phyloP scores from a whole-genome alignment of 768 basidiomycete species.

The Pleurotus citrinopileatus region DNA sequence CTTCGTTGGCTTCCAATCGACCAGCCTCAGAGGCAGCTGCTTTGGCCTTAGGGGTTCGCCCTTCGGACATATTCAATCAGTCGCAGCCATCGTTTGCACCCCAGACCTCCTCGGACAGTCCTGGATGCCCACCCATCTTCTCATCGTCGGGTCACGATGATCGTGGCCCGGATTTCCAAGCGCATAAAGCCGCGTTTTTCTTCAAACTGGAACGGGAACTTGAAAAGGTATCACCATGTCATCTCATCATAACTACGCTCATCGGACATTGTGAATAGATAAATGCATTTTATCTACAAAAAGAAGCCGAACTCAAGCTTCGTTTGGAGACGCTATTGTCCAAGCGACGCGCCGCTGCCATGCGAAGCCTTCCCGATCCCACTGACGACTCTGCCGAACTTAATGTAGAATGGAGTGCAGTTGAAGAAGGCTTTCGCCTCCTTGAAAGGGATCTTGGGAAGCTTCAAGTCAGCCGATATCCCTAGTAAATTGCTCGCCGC shows the following conservation, averaged over 20 bases:
- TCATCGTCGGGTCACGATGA: slow-evolving; percentile 64
- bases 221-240: slow-evolving; percentile 68
- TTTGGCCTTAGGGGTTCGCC: slow-evolving; percentile 78
- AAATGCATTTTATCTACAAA: slow-evolving; percentile 96
- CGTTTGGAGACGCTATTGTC: slow-evolving; percentile 91
- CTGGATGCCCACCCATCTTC: slow-evolving; percentile 55
- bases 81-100: slow-evolving; percentile 26
- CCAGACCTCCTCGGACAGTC: slow-evolving; percentile 35
- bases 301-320: slow-evolving; percentile 91
- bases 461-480: slow-evolving; percentile 63
- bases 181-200: slow-evolving; percentile 97
- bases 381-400: slow-evolving; percentile 56
- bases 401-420: slow-evolving; percentile 91
- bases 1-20: slow-evolving; percentile 86
- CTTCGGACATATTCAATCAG: slow-evolving; percentile 45
- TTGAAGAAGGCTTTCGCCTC: slow-evolving; percentile 93
- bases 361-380: slow-evolving; percentile 67
- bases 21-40: slow-evolving; percentile 90
- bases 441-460: slow-evolving; percentile 94
- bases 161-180: slow-evolving; percentile 83
- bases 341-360: slow-evolving; percentile 83
- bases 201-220: slow-evolving; percentile 97
- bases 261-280: slow-evolving; percentile 59
- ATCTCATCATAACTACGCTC: slow-evolving; percentile 5
- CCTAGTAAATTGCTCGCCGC: slow-evolving; percentile 17